phyloP scores from a whole-genome alignment of 805 yeast genomes.

The Barnettozyma vustinii region DNA sequence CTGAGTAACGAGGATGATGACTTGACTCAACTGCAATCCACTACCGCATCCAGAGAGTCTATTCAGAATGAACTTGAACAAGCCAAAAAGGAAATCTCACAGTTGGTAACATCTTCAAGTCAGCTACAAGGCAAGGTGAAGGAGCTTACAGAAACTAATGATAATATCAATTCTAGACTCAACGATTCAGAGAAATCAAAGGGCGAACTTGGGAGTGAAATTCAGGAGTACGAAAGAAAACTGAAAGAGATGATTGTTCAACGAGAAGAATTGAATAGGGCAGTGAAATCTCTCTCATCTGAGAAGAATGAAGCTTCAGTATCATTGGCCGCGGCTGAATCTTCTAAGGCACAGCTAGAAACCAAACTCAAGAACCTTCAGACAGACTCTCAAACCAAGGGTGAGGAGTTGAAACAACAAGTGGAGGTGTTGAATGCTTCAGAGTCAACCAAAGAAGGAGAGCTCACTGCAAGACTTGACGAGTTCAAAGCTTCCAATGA shows the following conservation, averaged over 20 bases:
- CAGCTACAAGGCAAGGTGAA: not conserved
- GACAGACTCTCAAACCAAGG: not conserved
- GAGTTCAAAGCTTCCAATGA: not conserved
- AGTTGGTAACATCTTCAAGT: not conserved
- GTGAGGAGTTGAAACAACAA: conserved; percentile 10
- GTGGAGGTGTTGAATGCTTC: conserved; percentile 1
- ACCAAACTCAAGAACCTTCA: not conserved
- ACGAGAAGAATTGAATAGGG: not conserved
- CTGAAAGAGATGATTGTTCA: not conserved
- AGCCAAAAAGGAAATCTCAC: not conserved
- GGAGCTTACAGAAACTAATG: not conserved
- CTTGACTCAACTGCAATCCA: not conserved
- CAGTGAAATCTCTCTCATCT: not conserved
- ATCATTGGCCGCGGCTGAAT: not conserved
- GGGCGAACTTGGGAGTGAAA: not conserved
- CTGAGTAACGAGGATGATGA: not conserved
- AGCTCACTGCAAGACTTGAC: not conserved
- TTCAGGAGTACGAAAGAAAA: not conserved
- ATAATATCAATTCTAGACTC: not conserved
- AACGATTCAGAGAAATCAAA: not conserved
- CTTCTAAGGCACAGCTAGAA: not conserved
- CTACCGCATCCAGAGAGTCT: not conserved
- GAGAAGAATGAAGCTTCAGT: not conserved
- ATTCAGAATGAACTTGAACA: not conserved
- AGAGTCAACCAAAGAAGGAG: not conserved